A percentile compares a stretch with the other conserved stretches of the same genome.
Evolutionary conservation across 1,284 basidiomycete species (phyloP).

Genomic region (Leccinum fallax): DNA sequence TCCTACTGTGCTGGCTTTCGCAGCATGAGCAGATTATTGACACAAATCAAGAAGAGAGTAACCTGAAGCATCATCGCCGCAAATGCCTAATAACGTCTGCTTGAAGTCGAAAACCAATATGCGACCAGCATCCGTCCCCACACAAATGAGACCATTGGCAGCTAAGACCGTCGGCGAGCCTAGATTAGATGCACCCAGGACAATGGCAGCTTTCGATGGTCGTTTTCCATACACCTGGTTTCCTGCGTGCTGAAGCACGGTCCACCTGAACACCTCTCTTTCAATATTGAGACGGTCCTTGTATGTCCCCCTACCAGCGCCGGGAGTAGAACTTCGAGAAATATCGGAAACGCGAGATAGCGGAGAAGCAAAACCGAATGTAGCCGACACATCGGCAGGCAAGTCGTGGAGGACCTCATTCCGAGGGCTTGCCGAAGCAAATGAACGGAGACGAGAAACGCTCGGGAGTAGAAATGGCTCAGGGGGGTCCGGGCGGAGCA

Average conservation of each 20-base stretch:
- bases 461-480: constrained; percentile 72
- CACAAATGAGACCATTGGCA: constrained; percentile 86
- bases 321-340: constrained; percentile 65
- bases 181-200: constrained; percentile 57
- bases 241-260: constrained; percentile 64
- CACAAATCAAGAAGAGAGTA: constrained; percentile 30
- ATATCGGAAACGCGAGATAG: constrained; percentile 72
- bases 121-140: constrained; percentile 83
- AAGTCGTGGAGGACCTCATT: constrained; percentile 52
- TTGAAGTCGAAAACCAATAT: constrained; percentile 89
- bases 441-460: constrained; percentile 82
- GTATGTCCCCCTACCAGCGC: constrained; percentile 25
- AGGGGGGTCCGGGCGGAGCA: constrained; percentile 40
- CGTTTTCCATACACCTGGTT: constrained; percentile 55
- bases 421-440: constrained; percentile 55
- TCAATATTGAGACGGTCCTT: constrained; percentile 35
- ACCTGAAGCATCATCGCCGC: constrained; percentile 72
- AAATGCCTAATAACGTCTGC: constrained; percentile 80
- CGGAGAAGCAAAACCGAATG: constrained; percentile 50
- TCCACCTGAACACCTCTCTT: constrained; percentile 78
- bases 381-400: constrained; percentile 43
- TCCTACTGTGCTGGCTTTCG: constrained; percentile 63
- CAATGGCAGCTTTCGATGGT: constrained; percentile 58
- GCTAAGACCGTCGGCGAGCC: constrained; percentile 82
- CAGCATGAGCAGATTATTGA: constrained; percentile 21